Percentiles rank a stretch among this genome's conserved stretches.
phyloP scores from a whole-genome alignment of 257 asterid species.

The Voacanga thouarsii region DNA sequence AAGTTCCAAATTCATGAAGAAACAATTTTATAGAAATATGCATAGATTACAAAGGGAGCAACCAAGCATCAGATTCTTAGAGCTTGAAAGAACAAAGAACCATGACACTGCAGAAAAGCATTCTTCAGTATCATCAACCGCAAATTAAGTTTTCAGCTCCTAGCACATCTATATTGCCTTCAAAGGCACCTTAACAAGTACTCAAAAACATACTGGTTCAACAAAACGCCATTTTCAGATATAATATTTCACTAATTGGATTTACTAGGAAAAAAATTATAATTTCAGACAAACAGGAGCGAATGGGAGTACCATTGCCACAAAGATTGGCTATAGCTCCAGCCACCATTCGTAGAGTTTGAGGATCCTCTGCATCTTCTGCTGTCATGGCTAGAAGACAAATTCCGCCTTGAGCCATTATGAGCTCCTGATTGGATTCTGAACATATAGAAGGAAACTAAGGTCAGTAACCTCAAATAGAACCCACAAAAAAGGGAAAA shows the following conservation, averaged over 20 bases:
- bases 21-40: neutral
- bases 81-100: neutral
- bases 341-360: constrained; percentile 98
- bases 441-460: constrained; percentile 20
- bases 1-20: neutral
- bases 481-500: constrained; percentile 10
- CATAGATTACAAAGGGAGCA: neutral
- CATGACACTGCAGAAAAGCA: neutral
- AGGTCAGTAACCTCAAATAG: constrained; percentile 7
- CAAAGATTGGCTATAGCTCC: constrained; percentile 99
- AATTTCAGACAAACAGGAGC: constrained; percentile 11
- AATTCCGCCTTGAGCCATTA: constrained; percentile 98
- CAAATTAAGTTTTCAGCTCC: neutral
- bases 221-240: neutral
- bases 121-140: neutral
- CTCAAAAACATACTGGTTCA: neutral
- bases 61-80: neutral
- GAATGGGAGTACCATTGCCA: constrained; percentile 72
- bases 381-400: constrained; percentile 80
- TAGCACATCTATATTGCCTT: neutral
- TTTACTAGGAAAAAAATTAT: neutral
- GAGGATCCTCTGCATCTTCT: constrained; percentile 96
- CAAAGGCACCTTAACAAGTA: too few relatives aligned
- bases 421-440: constrained; percentile 95
- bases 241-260: neutral